Evolutionary conservation across 2,329 filamentous ascomycete genomes (phyloP), one percentile per base, ranked within the genome.

Genomic region (Byssothecium circinans): DNA sequence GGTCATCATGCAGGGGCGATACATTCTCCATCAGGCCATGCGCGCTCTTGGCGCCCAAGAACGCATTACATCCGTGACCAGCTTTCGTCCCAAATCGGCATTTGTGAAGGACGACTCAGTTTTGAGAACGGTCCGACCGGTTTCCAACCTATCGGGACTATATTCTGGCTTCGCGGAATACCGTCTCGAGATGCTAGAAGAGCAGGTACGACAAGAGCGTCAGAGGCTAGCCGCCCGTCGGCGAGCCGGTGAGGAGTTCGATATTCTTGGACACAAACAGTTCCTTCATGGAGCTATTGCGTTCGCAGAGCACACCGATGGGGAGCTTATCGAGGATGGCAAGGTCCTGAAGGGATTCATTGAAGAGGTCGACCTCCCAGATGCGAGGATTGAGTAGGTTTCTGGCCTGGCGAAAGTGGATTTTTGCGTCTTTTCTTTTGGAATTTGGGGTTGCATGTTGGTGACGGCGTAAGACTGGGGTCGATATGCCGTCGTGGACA

Each of bases 21-120:
- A 87, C 68, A 84, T 87, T 50, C 78, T 82, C 53, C 84, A 87
- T 62, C 78, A 81, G 49, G 85, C 84, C 1, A 74, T 85, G 15
- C 78, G 77, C 11, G 80, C 83, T 8, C 68, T 82, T 1, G 81
- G 82, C 15, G 75, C 75, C 4, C 76, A 77, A 19, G 84, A 87
- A 65, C 79, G 84, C 27, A 85, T 87, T 67, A 81, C 76, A 35
- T 83, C 84, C 71, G 82, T 87, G 41, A 87, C 84, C 0, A 82
- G 81, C 3, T 86, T 86, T 71, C 77, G 85, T 8, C 82, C 84
- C 2, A 78, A 76, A 42, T 77, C 74, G 18, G 73, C 82, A 2
- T 71, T 70, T 17, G 60, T 81, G 34, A 76, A 74, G 14, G 85
- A 87, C 57, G 82, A 86, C 56, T 81, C 80, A 1, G 80, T 82